Conservation (phyloP, 2,329 filamentous ascomycete species). For the Fusarium sp. region DNA sequence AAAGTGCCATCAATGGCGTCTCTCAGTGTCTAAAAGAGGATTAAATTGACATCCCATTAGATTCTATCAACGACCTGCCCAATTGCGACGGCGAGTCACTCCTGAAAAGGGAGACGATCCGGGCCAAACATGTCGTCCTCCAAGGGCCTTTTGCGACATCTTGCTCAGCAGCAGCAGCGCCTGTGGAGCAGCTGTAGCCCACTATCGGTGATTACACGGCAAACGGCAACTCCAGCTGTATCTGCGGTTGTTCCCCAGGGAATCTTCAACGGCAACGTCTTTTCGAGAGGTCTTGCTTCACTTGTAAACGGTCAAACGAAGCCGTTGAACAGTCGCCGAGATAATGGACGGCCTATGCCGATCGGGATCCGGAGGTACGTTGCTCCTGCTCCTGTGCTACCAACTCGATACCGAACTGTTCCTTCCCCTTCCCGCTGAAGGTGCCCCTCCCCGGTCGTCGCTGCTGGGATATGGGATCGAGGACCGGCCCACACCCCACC, state of each 20-base stretch:
- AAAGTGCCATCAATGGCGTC: conserved; percentile 48
- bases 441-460: conserved; percentile 29
- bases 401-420: not conserved
- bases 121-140: conserved; percentile 47
- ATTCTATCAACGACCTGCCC: conserved; percentile 42
- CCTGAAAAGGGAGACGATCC: conserved; percentile 36
- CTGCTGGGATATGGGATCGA: conserved; percentile 12
- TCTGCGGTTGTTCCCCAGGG: conserved; percentile 15
- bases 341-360: conserved; percentile 36
- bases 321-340: conserved; percentile 35
- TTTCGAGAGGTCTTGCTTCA: conserved; percentile 27
- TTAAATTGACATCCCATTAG: conserved; percentile 27
- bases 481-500: conserved; percentile 31
- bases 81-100: conserved; percentile 41
- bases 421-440: conserved; percentile 8
- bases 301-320: conserved; percentile 25
- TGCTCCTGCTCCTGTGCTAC: conserved; percentile 13
- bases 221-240: conserved; percentile 19
- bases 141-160: conserved; percentile 50
- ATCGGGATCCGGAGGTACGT: conserved; percentile 49
- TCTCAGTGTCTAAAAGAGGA: conserved; percentile 34
- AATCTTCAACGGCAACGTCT: conserved; percentile 12
- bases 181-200: conserved; percentile 46
- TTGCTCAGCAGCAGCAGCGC: conserved; percentile 41
- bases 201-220: conserved; percentile 41